Evolutionary conservation across 345 rosid genomes (phyloP), one percentile per base, ranked within the genome.

Genomic region (Bruguiera sexangula): DNA sequence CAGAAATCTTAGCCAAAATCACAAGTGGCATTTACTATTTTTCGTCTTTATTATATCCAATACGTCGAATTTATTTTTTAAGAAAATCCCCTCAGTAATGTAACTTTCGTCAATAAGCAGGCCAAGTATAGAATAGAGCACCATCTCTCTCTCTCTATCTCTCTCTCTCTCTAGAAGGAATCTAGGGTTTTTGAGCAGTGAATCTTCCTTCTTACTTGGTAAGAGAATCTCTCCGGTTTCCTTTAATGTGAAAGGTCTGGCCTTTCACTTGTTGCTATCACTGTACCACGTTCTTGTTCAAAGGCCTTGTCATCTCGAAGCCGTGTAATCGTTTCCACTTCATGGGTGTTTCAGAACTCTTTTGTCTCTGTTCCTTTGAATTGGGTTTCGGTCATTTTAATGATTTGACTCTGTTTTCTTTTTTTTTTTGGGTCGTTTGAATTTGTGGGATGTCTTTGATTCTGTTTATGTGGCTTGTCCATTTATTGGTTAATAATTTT

Each of bases 131-230:
- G 18, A 43, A 43, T 0, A 3, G 4, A 3, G 50, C 46, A 13
- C 18, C 50, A 5, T 31, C 37, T 34, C 60, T 27, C 60, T 56
- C 60, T 27, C 34, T 13, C 6, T 32, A 66, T 22, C 52, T 39
- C n/a, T 62, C 37, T 53, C 34, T 18, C 74, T 53, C 62, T 29
- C 68, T 71, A 26, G 62, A 64, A 72, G 26, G 69, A 64, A 72
- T 57, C 75, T 72, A 72, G 75, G 75, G 75, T 72, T 72, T 60
- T 72, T 51, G 51, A 65, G 60, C 50, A 72, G 63, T 71, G 69
- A 71, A 64, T 72, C 75, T 72, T 58, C 69, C 32, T 36, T 30
- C 57, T n/a, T 48, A 26, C 15, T 24, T 2, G 75, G 75, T 72
- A 65, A 72, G 69, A 57, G 75, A 37, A 65, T 72, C 69, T 46